Evolutionary conservation across 345 rosid species (phyloP).

Genomic region (Pelargonium nanum): DNA sequence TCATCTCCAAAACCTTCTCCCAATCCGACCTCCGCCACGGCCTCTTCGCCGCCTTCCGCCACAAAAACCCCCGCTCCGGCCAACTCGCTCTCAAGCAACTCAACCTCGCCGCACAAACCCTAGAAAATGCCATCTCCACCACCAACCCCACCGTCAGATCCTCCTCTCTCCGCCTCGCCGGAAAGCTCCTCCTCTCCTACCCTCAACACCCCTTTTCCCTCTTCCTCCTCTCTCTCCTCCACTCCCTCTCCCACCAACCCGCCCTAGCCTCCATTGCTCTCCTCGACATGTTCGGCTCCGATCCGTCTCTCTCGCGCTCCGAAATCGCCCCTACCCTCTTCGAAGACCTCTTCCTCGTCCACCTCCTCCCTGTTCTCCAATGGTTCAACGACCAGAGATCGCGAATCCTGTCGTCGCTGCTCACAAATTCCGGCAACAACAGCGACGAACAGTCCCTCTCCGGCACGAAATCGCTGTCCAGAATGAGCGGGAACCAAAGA

Average conservation of each 20-base stretch:
- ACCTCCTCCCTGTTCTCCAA: constrained; percentile 39
- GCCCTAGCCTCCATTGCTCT: constrained; percentile 26
- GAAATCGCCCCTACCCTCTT: constrained; percentile 39
- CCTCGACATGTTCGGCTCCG: constrained; percentile 28
- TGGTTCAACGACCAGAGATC: constrained; percentile 34
- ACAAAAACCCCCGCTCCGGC: constrained; percentile 12
- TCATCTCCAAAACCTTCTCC: constrained; percentile 31
- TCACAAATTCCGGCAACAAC: constrained; percentile 6
- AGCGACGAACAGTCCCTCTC: constrained; percentile 18
- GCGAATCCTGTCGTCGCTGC: constrained; percentile 20
- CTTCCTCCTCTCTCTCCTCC: constrained; percentile 39
- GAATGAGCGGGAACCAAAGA: constrained; percentile 44
- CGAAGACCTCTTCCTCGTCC: constrained; percentile 40
- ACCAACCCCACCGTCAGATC: constrained; percentile 16
- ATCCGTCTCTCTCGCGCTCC: constrained; percentile 40
- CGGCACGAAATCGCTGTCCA: constrained; percentile 32
- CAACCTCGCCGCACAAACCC: constrained; percentile 31
- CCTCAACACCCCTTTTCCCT: constrained; percentile 27
- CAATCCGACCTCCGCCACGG: constrained; percentile 35
- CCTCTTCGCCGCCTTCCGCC: constrained; percentile 28
- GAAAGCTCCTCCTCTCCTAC: constrained; percentile 35
- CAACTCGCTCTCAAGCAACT: constrained; percentile 22
- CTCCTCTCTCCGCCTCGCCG: constrained; percentile 39
- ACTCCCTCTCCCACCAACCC: constrained; percentile 34
- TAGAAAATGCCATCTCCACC: constrained; percentile 35